These are phyloP conservation scores for Paramarasmius palmivorus DNA, from an alignment of 1,284 basidiomycete genomes.

Conservation along the genomic window DNA sequence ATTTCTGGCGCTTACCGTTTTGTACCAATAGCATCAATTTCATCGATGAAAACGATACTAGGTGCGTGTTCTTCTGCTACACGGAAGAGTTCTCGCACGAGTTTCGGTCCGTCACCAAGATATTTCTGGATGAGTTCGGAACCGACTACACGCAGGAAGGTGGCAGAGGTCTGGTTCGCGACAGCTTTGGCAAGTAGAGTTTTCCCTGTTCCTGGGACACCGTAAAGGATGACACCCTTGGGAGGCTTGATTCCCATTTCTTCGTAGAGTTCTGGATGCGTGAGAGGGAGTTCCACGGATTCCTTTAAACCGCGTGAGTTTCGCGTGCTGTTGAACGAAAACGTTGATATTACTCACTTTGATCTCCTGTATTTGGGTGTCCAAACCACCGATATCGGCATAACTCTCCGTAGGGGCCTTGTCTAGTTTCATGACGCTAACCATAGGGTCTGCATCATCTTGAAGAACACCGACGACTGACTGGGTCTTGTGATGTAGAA, in stretches of 20 bases:
- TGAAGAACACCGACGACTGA: slow-evolving; percentile 94
- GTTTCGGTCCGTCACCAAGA: slow-evolving; percentile 98
- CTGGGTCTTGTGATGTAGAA: slow-evolving; percentile 96
- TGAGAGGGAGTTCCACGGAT: slow-evolving; percentile 97
- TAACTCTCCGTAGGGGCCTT: slow-evolving; percentile 99
- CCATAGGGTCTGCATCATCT: slow-evolving; percentile 97
- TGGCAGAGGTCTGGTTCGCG: slow-evolving; percentile 98
- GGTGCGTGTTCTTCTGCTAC: slow-evolving; percentile 98
- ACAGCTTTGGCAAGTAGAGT: slow-evolving; percentile 98
- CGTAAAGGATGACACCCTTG: slow-evolving; percentile 99
- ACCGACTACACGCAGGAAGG: slow-evolving; percentile 96
- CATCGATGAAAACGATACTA: slow-evolving; percentile 99
- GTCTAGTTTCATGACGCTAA: slow-evolving; percentile 98
- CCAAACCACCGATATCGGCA: slow-evolving; percentile 97
- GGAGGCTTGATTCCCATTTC: slow-evolving; percentile 99
- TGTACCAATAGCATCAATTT: slow-evolving; percentile 98
- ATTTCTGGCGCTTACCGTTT: slow-evolving; percentile 81
- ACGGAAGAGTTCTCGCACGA: slow-evolving; percentile 96
- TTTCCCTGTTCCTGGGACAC: slow-evolving; percentile 98
- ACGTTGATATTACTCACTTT: slow-evolving; percentile 58
- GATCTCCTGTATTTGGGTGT: slow-evolving; percentile 97
- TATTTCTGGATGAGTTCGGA: slow-evolving; percentile 99
- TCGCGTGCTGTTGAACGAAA: background rate
- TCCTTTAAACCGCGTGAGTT: slow-evolving; percentile 55
- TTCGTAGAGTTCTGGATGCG: slow-evolving; percentile 98